Evolutionary conservation across 305 asterid genomes (phyloP), one percentile per base, ranked within the genome.

Genomic region (Fraxinus velutina): DNA sequence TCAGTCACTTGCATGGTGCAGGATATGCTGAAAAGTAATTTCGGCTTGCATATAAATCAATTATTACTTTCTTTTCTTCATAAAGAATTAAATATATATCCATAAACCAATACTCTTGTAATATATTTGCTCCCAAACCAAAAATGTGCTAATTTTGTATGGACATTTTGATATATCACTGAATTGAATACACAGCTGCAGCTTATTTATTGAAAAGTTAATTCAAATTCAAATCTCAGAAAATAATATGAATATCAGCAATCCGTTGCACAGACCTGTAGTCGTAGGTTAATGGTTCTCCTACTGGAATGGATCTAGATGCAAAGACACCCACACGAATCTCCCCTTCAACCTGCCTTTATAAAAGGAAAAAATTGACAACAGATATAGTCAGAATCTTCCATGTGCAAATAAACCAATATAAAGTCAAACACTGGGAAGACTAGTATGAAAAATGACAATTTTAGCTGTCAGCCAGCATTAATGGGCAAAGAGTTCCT

Each of bases 281-380:
- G 85, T 95, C 98, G 30, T 95, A 95, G 80, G 99, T 93, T 83
- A 95, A 84, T 50, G 97, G 92, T 82, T 95, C 98, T 84, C 97
- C 99, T 83, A 83, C 90, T 86, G 89, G 86, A 83, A 95, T 92
- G 73, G 87, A 82, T 83, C 87, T 88, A 77, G 94, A 89, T 33
- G 99, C 98, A 89, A 95, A 95, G 81, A 95, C 93, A 32, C 99
- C 99, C 75, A 95, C 93, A 17, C 99, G 97, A 9, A 89, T 88
- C 89, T 93, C 97, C 84, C 92, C 92, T 73, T 95, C 98, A 55
- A 93, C 97, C 86, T 95, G 96, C 99, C 99, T 95, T 79, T 81
- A 10, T 17, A 71, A 83, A 79, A 52, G 66, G 75, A 66, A 81
- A 81, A 62, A 55, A 36, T 73, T 76, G 55, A 85, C 76, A 84